Conservation (phyloP, 2,329 filamentous ascomycete species). For the Cladosporium velox region DNA sequence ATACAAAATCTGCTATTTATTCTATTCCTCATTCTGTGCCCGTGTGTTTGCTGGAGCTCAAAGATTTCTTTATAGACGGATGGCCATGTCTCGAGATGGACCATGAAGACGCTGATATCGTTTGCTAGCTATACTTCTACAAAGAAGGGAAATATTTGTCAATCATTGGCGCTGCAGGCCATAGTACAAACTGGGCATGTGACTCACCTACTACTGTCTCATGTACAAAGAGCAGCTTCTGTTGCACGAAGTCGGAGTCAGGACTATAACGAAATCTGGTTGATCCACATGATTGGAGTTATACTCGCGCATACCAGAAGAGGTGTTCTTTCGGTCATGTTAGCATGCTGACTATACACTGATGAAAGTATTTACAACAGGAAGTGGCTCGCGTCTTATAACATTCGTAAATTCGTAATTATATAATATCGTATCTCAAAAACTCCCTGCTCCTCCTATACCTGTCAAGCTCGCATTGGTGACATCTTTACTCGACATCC, state of each 20-base stretch:
- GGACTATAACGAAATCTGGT: no score
- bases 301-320: not conserved
- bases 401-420: conserved; percentile 1
- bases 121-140: not conserved
- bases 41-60: not conserved
- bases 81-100: not conserved
- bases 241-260: not conserved
- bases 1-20: not conserved
- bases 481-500: conserved; percentile 47
- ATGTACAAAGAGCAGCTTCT: not conserved
- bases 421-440: not conserved
- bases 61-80: not conserved
- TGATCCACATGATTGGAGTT: no score
- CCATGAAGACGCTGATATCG: not conserved
- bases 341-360: not conserved
- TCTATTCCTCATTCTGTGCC: not conserved
- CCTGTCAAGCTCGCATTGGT: not conserved
- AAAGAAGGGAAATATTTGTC: not conserved
- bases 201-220: no score
- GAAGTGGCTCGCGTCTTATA: not conserved
- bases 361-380: not conserved
- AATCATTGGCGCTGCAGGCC: not conserved
- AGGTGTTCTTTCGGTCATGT: not conserved
- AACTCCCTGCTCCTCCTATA: not conserved
- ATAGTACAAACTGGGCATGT: not conserved